Evolutionary conservation across 768 basidiomycete genomes (phyloP).

Genomic region (Boletus vermiculosoides): DNA sequence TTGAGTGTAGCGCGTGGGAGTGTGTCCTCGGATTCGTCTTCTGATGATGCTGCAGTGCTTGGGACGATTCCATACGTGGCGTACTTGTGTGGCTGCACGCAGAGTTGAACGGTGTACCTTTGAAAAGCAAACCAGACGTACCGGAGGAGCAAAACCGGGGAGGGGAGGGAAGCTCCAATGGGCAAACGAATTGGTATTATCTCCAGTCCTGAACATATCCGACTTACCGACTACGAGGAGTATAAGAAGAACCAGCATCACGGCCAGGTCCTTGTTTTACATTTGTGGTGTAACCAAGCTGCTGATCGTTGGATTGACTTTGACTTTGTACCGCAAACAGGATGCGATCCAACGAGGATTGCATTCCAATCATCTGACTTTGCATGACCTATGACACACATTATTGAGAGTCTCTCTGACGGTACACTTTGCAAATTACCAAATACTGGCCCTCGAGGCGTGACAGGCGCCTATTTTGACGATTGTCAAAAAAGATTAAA

Average conservation of each 20-base stretch:
- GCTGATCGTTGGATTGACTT: constrained; percentile 34
- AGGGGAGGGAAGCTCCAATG: constrained; percentile 71
- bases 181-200: constrained; percentile 31
- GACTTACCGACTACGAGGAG: constrained; percentile 34
- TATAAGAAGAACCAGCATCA: constrained; percentile 29
- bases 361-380: constrained; percentile 94
- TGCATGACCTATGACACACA: constrained; percentile 67
- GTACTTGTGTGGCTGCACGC: constrained; percentile 76
- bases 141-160: constrained; percentile 89
- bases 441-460: constrained; percentile 85
- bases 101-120: constrained; percentile 18
- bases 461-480: constrained; percentile 62
- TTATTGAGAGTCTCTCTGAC: neutral
- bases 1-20: constrained; percentile 80
- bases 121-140: constrained; percentile 37
- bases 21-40: constrained; percentile 90
- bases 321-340: constrained; percentile 59
- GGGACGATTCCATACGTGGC: constrained; percentile 89
- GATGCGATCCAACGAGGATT: constrained; percentile 84
- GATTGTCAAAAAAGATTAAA: constrained; percentile 21
- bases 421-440: constrained; percentile 38
- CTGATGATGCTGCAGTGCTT: constrained; percentile 79
- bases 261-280: constrained; percentile 22
- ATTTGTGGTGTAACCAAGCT: constrained; percentile 18
- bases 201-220: constrained; percentile 22